phyloP scores from a whole-genome alignment of 1,284 basidiomycete species.

The Ceratobasidium sp. region DNA sequence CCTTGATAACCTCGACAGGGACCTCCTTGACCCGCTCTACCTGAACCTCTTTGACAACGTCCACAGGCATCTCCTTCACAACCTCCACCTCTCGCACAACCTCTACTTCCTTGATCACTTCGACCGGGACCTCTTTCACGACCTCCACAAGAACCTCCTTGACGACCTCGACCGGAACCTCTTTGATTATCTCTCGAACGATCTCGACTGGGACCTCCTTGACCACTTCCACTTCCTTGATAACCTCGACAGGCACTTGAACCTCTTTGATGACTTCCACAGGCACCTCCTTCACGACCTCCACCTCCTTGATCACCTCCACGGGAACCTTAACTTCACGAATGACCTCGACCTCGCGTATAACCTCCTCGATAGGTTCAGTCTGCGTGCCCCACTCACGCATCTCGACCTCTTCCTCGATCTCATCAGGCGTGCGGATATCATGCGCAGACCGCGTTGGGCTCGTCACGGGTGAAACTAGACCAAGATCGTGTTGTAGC shows the following conservation, averaged over 20 bases:
- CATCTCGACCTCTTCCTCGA: conserved; percentile 54
- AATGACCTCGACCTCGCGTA: conserved; percentile 50
- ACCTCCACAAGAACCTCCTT: conserved; percentile 55
- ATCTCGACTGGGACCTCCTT: conserved; percentile 49
- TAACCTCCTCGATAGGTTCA: conserved; percentile 55
- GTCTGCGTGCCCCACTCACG: conserved; percentile 53
- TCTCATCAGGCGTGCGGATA: conserved; percentile 53
- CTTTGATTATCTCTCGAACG: conserved; percentile 50
- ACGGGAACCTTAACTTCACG: conserved; percentile 52
- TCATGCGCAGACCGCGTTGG: conserved; percentile 60
- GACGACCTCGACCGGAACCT: conserved; percentile 57
- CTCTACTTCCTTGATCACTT: conserved; percentile 58
- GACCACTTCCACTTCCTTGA: conserved; percentile 40
- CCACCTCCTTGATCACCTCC: conserved; percentile 52
- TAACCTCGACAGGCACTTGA: conserved; percentile 51
- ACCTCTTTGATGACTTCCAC: conserved; percentile 41
- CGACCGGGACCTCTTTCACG: conserved; percentile 56
- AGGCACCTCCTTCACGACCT: conserved; percentile 52
- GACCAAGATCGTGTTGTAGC: conserved; percentile 55
- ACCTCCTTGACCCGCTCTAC: conserved; percentile 51
- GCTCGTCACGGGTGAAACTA: conserved; percentile 63
- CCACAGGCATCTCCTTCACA: conserved; percentile 50
- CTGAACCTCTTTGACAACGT: conserved; percentile 51
- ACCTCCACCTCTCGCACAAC: conserved; percentile 55
- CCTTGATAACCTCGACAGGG: conserved; percentile 53